These are phyloP conservation scores for Naganishia cerealis DNA, from an alignment of 1,284 basidiomycete genomes.

Conservation along the genomic window DNA sequence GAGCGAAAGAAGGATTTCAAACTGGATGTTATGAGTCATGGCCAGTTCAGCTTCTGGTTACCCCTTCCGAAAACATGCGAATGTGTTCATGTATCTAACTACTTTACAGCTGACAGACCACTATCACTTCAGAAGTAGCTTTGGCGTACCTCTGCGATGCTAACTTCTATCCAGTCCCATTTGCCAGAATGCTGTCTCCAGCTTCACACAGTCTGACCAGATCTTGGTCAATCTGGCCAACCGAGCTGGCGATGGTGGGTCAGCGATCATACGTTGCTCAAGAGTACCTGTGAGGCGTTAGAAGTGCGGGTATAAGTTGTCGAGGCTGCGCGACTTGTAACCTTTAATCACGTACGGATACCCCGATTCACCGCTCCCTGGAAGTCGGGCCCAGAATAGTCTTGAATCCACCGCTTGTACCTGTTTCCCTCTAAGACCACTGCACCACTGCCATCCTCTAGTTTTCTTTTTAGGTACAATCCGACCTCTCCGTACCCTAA, in stretches of 20 bases:
- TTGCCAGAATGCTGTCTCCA: conserved; percentile 90
- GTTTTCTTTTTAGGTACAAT: conserved; percentile 68
- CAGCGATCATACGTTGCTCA: conserved; percentile 62
- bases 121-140: too few relatives aligned
- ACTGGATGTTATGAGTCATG: too few relatives aligned
- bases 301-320: conserved; percentile 9
- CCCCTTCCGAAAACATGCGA: too few relatives aligned
- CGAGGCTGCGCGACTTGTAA: background rate
- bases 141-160: background rate
- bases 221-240: conserved; percentile 69
- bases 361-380: conserved; percentile 70
- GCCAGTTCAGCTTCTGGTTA: too few relatives aligned
- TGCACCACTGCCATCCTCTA: conserved; percentile 59
- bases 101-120: too few relatives aligned
- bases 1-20: too few relatives aligned
- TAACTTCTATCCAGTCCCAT: conserved; percentile 45
- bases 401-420: conserved; percentile 70
- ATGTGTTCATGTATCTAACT: too few relatives aligned
- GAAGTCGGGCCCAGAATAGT: conserved; percentile 71
- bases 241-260: conserved; percentile 66
- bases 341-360: conserved; percentile 60
- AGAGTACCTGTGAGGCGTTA: conserved; percentile 58
- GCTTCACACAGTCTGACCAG: conserved; percentile 73
- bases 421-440: conserved; percentile 52
- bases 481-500: conserved; percentile 95